phyloP scores from a whole-genome alignment of 176 grass and related monocot genomes.

The Raddia distichophylla region DNA sequence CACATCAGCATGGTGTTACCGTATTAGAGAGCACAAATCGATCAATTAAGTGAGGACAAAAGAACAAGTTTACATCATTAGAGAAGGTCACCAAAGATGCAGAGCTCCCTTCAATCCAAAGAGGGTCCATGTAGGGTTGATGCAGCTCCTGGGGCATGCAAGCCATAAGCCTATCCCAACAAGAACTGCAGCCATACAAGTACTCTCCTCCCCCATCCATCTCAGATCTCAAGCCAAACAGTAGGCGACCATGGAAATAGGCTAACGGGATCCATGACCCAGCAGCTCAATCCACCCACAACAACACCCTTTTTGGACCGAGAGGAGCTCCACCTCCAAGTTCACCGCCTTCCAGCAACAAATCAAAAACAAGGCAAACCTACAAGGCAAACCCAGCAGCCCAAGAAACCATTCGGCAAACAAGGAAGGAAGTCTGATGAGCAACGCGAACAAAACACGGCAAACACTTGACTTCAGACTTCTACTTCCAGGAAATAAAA shows the following conservation, averaged over 20 bases:
- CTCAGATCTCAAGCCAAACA: not conserved
- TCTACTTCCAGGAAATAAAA: too few relatives aligned
- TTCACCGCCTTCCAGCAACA: slow-evolving; percentile 3
- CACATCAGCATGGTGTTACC: not conserved
- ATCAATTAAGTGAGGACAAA: too few relatives aligned
- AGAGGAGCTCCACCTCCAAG: slow-evolving; percentile 48
- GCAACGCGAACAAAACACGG: not conserved
- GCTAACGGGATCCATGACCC: slow-evolving; percentile 57
- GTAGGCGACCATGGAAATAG: slow-evolving; percentile 32
- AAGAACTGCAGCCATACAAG: not conserved
- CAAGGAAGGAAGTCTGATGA: not conserved
- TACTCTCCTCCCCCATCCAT: not conserved
- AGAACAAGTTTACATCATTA: too few relatives aligned
- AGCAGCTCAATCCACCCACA: slow-evolving; percentile 50
- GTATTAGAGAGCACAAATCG: not conserved
- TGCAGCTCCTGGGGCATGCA: slow-evolving; percentile 59
- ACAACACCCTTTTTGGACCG: slow-evolving; percentile 36
- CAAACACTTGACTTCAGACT: not conserved
- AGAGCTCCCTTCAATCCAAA: slow-evolving; percentile 69
- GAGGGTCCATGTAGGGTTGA: slow-evolving; percentile 36
- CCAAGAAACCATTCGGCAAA: not conserved
- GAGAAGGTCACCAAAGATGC: not conserved
- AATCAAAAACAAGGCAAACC: not conserved
- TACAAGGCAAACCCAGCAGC: not conserved
- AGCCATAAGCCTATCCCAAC: slow-evolving; percentile 50